A percentile compares a stretch with the other conserved stretches of the same genome.
phyloP scores from a whole-genome alignment of 176 grass and related monocot species.

The Avena atlantica region DNA sequence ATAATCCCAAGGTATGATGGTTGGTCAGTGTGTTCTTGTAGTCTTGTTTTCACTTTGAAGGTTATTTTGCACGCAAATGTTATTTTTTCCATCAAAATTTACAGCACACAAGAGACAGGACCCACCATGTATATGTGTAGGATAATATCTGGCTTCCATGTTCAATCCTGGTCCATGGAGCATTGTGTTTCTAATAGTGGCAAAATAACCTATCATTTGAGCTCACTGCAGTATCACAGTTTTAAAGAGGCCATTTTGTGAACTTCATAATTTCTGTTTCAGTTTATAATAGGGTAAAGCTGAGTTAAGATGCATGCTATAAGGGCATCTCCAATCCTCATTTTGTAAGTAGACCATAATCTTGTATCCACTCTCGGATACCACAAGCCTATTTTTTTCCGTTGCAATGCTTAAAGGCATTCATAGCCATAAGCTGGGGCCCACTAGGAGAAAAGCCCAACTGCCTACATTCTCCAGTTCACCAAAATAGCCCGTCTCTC shows the following conservation, averaged over 20 bases:
- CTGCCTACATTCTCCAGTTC: not conserved
- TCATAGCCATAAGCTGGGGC: not conserved
- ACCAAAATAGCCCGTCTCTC: not conserved
- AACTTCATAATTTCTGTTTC: not conserved
- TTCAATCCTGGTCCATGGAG: not conserved
- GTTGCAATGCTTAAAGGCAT: not conserved
- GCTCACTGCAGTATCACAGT: not conserved
- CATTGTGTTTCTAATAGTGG: not conserved
- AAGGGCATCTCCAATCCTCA: not conserved
- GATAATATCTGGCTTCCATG: not conserved
- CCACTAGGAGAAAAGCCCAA: not conserved
- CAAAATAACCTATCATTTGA: slow-evolving; percentile 1
- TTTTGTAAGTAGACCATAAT: not conserved
- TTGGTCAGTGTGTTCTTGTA: not conserved
- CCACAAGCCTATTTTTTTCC: not conserved
- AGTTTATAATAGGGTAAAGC: not conserved
- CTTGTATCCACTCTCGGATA: not conserved
- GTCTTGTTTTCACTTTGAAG: not conserved
- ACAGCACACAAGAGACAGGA: not conserved
- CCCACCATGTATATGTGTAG: not conserved
- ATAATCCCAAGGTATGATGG: slow-evolving; percentile 87
- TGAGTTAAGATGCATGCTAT: not conserved
- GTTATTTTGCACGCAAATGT: not conserved
- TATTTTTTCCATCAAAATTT: not conserved
- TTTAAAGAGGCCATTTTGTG: not conserved